Evolutionary conservation across 257 asterid species (phyloP).

Genomic region (Oldenlandia corymbosa): DNA sequence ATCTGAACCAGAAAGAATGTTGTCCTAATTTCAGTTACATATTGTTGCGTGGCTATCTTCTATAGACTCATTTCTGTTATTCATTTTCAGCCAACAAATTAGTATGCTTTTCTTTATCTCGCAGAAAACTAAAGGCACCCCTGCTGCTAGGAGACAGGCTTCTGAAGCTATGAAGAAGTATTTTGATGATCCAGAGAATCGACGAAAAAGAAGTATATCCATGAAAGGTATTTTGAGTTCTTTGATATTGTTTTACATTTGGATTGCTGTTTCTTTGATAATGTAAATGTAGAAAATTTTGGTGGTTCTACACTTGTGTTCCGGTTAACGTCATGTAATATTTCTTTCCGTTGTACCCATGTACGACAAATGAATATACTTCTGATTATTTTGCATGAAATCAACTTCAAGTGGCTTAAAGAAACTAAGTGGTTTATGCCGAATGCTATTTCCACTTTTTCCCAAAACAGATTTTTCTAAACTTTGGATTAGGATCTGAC

Average conservation of each 20-base stretch:
- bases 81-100: background rate
- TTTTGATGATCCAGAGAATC: slow-evolving; percentile 80
- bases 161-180: slow-evolving; percentile 80
- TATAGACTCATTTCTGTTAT: background rate
- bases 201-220: slow-evolving; percentile 77
- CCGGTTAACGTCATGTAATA: background rate
- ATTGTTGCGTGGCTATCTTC: background rate
- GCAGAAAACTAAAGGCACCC: slow-evolving; percentile 75
- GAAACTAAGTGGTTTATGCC: background rate
- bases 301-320: background rate
- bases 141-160: slow-evolving; percentile 75
- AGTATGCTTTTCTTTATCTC: background rate
- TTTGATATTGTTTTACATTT: background rate
- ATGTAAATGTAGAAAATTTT: background rate
- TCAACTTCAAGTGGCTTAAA: no score
- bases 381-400: no score
- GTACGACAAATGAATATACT: background rate
- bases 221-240: slow-evolving; percentile 57
- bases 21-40: background rate
- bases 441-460: background rate
- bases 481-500: background rate
- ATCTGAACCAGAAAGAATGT: background rate
- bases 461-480: background rate
- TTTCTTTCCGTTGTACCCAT: background rate
- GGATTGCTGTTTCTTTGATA: background rate